Conservation (phyloP, 306 rosid genomes). For the Begonia loranthoides region DNA sequence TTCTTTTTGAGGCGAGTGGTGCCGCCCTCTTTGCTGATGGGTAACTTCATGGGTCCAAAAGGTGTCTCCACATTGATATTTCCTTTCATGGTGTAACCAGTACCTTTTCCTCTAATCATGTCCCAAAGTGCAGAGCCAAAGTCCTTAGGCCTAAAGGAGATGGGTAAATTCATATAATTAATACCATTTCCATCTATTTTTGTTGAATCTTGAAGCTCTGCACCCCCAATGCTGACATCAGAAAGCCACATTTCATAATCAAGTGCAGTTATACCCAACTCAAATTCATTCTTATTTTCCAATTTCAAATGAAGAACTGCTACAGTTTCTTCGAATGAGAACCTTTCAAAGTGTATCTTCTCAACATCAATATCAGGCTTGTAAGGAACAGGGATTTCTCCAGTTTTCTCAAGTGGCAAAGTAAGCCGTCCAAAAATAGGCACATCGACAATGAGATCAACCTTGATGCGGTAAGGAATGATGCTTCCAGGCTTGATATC, state of each 20-base stretch:
- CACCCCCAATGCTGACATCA: constrained; percentile 66
- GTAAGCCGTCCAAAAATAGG: constrained; percentile 81
- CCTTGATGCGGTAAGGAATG: constrained; percentile 67
- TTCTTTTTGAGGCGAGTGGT: constrained; percentile 82
- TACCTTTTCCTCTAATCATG: constrained; percentile 96
- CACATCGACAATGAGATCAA: constrained; percentile 75
- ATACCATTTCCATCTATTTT: constrained; percentile 51
- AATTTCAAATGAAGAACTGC: constrained; percentile 77
- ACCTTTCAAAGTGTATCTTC: constrained; percentile 54
- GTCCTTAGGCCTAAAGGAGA: constrained; percentile 88
- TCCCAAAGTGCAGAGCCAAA: constrained; percentile 97
- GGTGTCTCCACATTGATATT: constrained; percentile 76
- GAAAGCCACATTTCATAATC: constrained; percentile 86
- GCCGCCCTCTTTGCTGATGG: constrained; percentile 84
- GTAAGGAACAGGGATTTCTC: constrained; percentile 90
- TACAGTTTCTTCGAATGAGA: constrained; percentile 81
- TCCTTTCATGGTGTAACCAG: constrained; percentile 75
- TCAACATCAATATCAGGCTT: constrained; percentile 91
- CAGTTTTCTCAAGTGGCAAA: constrained; percentile 76
- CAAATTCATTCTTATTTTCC: constrained; percentile 94
- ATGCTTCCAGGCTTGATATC: constrained; percentile 79
- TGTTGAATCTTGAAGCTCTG: constrained; percentile 51
- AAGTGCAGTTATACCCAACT: constrained; percentile 52
- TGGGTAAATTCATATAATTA: constrained; percentile 47
- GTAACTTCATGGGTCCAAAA: constrained; percentile 85